A percentile compares a stretch with the other conserved stretches of the same genome.
These are phyloP conservation scores for Hibiscus syriacus DNA, from an alignment of 345 rosid genomes.

Conservation along the genomic window DNA sequence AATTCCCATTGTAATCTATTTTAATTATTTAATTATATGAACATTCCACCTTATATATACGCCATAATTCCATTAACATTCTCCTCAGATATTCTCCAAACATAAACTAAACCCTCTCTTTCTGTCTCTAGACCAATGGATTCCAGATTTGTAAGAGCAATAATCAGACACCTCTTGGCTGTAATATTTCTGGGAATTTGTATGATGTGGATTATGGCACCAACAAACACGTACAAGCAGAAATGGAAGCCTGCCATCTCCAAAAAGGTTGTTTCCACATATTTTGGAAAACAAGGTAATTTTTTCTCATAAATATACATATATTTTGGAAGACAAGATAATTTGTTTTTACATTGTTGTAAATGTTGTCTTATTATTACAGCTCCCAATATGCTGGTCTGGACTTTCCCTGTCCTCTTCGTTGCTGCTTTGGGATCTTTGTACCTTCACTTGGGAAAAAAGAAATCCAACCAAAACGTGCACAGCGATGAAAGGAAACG, in stretches of 20 bases:
- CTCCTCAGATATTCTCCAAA: not conserved
- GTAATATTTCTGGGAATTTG: conserved; percentile 39
- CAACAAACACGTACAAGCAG: conserved; percentile 41
- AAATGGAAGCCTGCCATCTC: conserved; percentile 36
- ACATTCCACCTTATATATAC: not conserved
- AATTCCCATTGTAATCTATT: not conserved
- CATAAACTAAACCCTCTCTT: not conserved
- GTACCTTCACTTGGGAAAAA: conserved; percentile 51
- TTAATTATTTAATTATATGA: not conserved
- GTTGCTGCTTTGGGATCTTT: conserved; percentile 47
- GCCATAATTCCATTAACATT: conserved; percentile 2
- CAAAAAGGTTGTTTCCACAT: conserved; percentile 33
- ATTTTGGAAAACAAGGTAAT: conserved; percentile 55
- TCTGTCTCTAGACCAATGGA: not conserved
- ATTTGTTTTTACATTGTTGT: not conserved
- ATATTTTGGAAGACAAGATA: too few relatives aligned
- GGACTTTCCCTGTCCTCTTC: conserved; percentile 52
- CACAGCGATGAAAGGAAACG: conserved; percentile 16
- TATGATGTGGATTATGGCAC: conserved; percentile 61
- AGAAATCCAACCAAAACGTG: conserved; percentile 12
- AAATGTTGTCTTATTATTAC: not conserved
- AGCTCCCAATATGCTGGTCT: conserved; percentile 46
- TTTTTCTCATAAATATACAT: not conserved
- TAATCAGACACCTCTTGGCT: conserved; percentile 28
- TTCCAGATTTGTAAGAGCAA: conserved; percentile 16